Base-by-base conservation (phyloP, 1,284 basidiomycete genomes). In the Rhodotorula glutinis region DNA sequence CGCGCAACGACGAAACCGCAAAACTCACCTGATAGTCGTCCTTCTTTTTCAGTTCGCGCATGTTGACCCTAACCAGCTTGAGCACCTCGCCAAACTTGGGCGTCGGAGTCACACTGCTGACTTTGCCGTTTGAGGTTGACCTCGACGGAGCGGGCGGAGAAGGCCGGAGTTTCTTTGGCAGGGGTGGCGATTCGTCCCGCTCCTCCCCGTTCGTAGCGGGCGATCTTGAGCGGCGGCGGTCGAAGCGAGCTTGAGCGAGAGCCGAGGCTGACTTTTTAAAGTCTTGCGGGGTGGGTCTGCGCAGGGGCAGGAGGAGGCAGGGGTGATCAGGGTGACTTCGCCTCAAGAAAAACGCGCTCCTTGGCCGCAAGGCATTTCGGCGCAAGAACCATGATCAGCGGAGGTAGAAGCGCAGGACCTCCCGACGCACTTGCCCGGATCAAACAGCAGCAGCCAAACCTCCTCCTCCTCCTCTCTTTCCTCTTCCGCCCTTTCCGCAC, bases 21-120 rank as follows among this genome's bases (percentile, higher is more conserved):
- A 7, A 2, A 30, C 69, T 21, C 29, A 73, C 73, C 62, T 77
- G 76, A 29, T 77, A 77, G 54, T 75, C 70, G 10, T 75, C 70
- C 47, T 63, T 67, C 63, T 54, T 67, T 46, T 66, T 69, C 29
- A 77, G 46, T 21, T 64, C 59, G 47, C 67, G 62, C 49, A 76
- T 62, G n/a, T 70, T 71, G 25, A 77, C 70, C 52, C 75, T 29
- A 46, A 71, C 74, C 17, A 67, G 62, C 43, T 69, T 65, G 3
- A 77, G 52, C 41, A 74, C 58, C 16, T 72, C 66, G 52, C 58
- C 60, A 53, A 63, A 67, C 49, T 59, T 53, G 17, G 44, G 27
- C 27, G 19, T 27, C 52, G 2, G 25, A 38, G 43, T 16, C n/a
- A n/a, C n/a, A n/a, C n/a, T n/a, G n/a, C n/a, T n/a, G n/a, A n/a